Evolutionary conservation across 805 yeast species (phyloP).

Genomic region (Maudiozyma turicensis): DNA sequence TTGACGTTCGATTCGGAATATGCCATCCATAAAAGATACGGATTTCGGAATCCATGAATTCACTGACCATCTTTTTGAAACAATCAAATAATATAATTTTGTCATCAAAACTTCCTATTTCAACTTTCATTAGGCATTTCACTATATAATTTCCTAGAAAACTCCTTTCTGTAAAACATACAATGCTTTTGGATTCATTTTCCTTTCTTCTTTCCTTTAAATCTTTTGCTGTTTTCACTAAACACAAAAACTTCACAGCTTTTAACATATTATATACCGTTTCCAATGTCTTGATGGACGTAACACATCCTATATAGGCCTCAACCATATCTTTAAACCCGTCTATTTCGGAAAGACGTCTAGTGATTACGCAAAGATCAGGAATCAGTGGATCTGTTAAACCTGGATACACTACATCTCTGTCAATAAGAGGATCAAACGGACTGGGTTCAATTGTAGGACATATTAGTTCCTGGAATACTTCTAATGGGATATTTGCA

Average conservation of each 20-base stretch:
- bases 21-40: not conserved
- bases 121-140: conserved; percentile 7
- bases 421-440: conserved; percentile 14
- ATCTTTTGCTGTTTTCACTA: not conserved
- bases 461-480: conserved; percentile 13
- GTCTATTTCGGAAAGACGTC: conserved; percentile 1
- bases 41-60: conserved; percentile 3
- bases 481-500: conserved; percentile 6
- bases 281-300: conserved; percentile 4
- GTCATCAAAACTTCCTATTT: conserved; percentile 13
- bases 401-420: conserved; percentile 1
- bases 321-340: not conserved
- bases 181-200: not conserved
- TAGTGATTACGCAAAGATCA: conserved; percentile 5
- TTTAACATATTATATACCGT: conserved; percentile 2
- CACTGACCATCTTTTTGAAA: not conserved
- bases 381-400: conserved; percentile 17
- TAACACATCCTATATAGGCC: conserved; percentile 4
- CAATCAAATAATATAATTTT: conserved; percentile 1
- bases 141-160: conserved; percentile 14
- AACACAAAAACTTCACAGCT: not conserved
- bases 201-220: not conserved
- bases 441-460: conserved; percentile 13
- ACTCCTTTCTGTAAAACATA: conserved; percentile 10
- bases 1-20: not conserved